Conservation (phyloP, 345 rosid genomes). For the Ricinus communis region DNA sequence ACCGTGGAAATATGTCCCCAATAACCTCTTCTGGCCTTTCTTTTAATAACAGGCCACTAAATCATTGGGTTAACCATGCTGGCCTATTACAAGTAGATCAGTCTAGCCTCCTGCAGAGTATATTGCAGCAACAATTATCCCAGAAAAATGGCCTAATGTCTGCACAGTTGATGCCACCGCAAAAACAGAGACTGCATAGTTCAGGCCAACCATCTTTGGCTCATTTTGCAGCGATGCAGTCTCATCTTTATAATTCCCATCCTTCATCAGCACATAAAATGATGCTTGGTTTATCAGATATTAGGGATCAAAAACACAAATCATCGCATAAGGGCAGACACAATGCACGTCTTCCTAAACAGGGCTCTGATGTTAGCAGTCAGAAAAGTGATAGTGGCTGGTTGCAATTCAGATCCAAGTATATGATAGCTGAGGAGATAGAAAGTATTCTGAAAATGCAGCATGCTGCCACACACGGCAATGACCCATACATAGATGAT, state of each 20-base stretch:
- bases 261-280: conserved; percentile 59
- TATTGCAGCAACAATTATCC: conserved; percentile 70
- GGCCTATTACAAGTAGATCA: conserved; percentile 72
- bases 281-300: conserved; percentile 54
- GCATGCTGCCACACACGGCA: conserved; percentile 79
- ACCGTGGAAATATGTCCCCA: conserved; percentile 62
- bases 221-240: conserved; percentile 67
- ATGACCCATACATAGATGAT: conserved; percentile 83
- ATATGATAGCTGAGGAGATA: conserved; percentile 93
- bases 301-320: conserved; percentile 67
- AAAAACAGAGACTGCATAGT: conserved; percentile 57
- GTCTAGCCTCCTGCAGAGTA: conserved; percentile 54
- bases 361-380: conserved; percentile 65
- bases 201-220: conserved; percentile 62
- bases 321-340: conserved; percentile 68
- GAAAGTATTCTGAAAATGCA: conserved; percentile 97
- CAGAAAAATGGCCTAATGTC: conserved; percentile 65
- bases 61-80: conserved; percentile 76
- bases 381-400: conserved; percentile 80
- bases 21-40: conserved; percentile 63
- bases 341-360: conserved; percentile 58
- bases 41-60: conserved; percentile 63
- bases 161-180: conserved; percentile 57
- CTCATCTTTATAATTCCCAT: conserved; percentile 59
- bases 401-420: conserved; percentile 75